Evolutionary conservation across 345 rosid species (phyloP).

Genomic region (Moricandia moricandioides): DNA sequence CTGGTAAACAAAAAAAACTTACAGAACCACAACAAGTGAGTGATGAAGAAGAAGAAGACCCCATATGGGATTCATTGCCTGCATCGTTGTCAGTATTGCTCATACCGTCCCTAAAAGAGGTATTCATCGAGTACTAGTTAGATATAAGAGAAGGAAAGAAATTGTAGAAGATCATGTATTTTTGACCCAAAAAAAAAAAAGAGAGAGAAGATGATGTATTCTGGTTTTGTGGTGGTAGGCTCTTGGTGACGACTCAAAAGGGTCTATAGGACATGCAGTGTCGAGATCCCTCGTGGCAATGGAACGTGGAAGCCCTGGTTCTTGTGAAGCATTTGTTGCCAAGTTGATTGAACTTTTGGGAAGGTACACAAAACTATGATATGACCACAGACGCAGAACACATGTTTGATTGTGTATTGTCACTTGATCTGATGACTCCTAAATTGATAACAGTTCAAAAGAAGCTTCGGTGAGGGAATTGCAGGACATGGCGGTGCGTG

Average conservation of each 20-base stretch:
- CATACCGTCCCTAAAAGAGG: conserved; percentile 89
- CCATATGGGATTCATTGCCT: conserved; percentile 55
- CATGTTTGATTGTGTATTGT: not conserved
- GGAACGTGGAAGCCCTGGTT: conserved; percentile 78
- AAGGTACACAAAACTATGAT: conserved; percentile 41
- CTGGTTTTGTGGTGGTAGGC: conserved; percentile 48
- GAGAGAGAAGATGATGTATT: not conserved
- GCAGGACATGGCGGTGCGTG: conserved; percentile 58
- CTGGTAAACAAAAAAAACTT: conserved; percentile 52
- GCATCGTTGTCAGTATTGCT: conserved; percentile 72
- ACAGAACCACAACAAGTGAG: conserved; percentile 51
- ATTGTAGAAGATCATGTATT: not conserved
- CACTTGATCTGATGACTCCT: not conserved
- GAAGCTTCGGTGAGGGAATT: conserved; percentile 69
- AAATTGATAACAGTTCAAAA: conserved; percentile 58
- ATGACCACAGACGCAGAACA: not conserved
- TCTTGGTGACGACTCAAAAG: conserved; percentile 56
- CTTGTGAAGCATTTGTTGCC: conserved; percentile 69
- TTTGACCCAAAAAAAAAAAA: too few relatives aligned
- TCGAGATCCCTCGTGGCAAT: conserved; percentile 55
- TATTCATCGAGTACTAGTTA: conserved; percentile 12
- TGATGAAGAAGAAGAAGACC: conserved; percentile 60
- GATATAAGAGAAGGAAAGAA: not conserved
- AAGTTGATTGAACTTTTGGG: conserved; percentile 68
- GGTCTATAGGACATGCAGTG: conserved; percentile 49